A percentile compares a stretch with the other conserved stretches of the same genome.
phyloP scores from a whole-genome alignment of 2,329 filamentous ascomycete genomes.

The Mollisia scopiformis region DNA sequence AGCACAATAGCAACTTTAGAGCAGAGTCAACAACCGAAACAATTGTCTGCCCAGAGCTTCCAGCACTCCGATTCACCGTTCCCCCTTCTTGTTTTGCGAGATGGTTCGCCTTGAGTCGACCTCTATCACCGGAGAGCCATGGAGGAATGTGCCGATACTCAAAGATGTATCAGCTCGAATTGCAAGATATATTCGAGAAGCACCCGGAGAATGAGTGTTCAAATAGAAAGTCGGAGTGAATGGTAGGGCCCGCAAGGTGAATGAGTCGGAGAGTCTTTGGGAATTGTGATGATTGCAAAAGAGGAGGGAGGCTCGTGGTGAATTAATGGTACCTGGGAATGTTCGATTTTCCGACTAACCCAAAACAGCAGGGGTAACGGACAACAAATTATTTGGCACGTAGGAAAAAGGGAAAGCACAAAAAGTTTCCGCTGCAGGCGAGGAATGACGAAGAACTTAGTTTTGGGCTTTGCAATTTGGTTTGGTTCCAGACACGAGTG shows the following conservation, averaged over 20 bases:
- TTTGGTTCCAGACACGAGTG: conserved; percentile 25
- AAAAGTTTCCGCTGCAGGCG: conserved; percentile 3
- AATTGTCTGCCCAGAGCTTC: conserved; percentile 21
- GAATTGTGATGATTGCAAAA: not conserved
- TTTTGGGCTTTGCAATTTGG: conserved; percentile 16
- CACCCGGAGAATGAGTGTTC: not conserved
- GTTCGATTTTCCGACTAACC: conserved; percentile 14
- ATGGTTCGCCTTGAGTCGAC: conserved; percentile 19
- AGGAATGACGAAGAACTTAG: conserved; percentile 21
- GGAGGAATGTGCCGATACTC: conserved; percentile 23
- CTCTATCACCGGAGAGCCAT: conserved; percentile 30
- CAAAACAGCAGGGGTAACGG: conserved; percentile 15
- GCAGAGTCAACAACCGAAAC: not conserved
- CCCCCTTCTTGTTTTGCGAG: conserved; percentile 17
- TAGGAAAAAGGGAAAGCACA: not conserved
- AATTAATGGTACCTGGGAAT: conserved; percentile 12
- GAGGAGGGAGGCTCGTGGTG: not conserved
- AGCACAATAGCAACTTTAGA: not conserved
- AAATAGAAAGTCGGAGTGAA: not conserved
- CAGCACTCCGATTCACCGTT: conserved; percentile 16
- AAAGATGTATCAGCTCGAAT: conserved; percentile 21
- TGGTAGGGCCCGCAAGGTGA: not conserved
- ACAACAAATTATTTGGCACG: conserved; percentile 13
- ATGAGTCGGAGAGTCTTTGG: not conserved
- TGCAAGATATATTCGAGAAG: conserved; percentile 6